Percentiles rank a stretch among this genome's conserved stretches.
Conservation (phyloP, 2,329 filamentous ascomycete species). For the Colletotrichum tabaci region DNA sequence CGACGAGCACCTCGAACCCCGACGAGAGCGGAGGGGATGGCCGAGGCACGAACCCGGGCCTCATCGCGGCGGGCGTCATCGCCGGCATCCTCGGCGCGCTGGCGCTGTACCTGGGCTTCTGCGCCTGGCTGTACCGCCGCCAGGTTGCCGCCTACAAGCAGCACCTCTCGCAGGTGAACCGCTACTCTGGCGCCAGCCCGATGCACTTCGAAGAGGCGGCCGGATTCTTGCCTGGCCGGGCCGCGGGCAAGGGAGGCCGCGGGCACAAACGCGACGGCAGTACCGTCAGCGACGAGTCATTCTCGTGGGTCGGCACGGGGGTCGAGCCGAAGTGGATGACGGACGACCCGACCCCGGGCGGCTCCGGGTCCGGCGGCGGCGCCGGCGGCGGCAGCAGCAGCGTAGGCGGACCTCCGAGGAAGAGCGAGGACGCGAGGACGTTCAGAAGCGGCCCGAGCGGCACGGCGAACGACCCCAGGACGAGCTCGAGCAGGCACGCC, state of each 20-base stretch:
- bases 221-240: conserved; percentile 46
- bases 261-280: conserved; percentile 45
- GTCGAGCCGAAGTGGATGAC: conserved; percentile 51
- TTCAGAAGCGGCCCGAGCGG: conserved; percentile 33
- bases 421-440: conserved; percentile 43
- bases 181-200: conserved; percentile 63
- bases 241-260: conserved; percentile 27
- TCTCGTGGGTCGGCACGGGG: conserved; percentile 52
- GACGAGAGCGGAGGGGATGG: conserved; percentile 11
- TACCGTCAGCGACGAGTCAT: conserved; percentile 45
- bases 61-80: conserved; percentile 67
- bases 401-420: conserved; percentile 41
- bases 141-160: conserved; percentile 79
- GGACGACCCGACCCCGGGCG: conserved; percentile 45
- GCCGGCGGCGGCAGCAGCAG: conserved; percentile 44
- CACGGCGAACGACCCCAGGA: conserved; percentile 39
- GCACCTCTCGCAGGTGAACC: conserved; percentile 77
- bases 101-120: conserved; percentile 78
- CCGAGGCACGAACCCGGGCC: conserved; percentile 53
- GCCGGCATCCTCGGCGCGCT: conserved; percentile 76
- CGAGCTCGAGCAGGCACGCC: conserved; percentile 44
- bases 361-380: conserved; percentile 42
- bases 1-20: conserved; percentile 59
- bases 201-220: conserved; percentile 52
- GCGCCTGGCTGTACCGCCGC: conserved; percentile 80